A percentile compares a stretch with the other conserved stretches of the same genome.
Evolutionary conservation across 441 rosid genomes (phyloP).

Genomic region (Euphorbia celastroides): DNA sequence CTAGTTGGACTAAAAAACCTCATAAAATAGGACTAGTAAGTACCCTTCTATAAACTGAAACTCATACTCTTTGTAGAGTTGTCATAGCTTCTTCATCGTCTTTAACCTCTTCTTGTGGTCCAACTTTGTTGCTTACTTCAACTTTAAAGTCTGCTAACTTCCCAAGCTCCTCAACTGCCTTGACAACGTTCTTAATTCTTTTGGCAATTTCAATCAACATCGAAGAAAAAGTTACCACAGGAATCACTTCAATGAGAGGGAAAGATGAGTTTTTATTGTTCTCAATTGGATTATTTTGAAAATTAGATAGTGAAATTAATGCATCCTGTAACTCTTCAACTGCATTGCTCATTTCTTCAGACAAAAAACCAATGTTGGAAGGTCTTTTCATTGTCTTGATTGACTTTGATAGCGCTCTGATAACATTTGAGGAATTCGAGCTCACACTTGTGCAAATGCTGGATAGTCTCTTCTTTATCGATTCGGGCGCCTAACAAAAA

Average conservation of each 20-base stretch:
- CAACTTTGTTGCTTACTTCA: constrained; percentile 11
- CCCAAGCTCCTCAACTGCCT: constrained; percentile 31
- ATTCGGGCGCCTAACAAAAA: constrained; percentile 28
- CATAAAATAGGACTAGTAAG: background rate
- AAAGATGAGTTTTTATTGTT: constrained; percentile 2
- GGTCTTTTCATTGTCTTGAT: constrained; percentile 37
- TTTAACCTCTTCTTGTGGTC: constrained; percentile 9
- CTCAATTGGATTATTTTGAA: constrained; percentile 16
- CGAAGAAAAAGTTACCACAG: constrained; percentile 28
- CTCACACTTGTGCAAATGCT: constrained; percentile 29
- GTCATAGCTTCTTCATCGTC: constrained; percentile 18
- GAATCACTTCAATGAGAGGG: constrained; percentile 30
- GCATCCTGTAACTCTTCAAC: constrained; percentile 33
- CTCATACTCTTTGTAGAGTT: constrained; percentile 31
- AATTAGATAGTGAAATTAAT: constrained; percentile 25
- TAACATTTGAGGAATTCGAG: constrained; percentile 26
- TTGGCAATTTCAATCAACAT: constrained; percentile 33
- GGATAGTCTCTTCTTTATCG: constrained; percentile 30
- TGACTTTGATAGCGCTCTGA: constrained; percentile 29
- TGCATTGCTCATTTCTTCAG: constrained; percentile 35
- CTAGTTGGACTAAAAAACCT: background rate
- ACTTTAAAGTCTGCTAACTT: constrained; percentile 26
- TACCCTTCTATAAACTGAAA: constrained; percentile 1
- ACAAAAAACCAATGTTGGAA: constrained; percentile 20
- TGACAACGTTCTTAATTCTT: constrained; percentile 27